Base-by-base conservation (phyloP, 2,329 filamentous ascomycete species). In the Chaetomium globosum region DNA sequence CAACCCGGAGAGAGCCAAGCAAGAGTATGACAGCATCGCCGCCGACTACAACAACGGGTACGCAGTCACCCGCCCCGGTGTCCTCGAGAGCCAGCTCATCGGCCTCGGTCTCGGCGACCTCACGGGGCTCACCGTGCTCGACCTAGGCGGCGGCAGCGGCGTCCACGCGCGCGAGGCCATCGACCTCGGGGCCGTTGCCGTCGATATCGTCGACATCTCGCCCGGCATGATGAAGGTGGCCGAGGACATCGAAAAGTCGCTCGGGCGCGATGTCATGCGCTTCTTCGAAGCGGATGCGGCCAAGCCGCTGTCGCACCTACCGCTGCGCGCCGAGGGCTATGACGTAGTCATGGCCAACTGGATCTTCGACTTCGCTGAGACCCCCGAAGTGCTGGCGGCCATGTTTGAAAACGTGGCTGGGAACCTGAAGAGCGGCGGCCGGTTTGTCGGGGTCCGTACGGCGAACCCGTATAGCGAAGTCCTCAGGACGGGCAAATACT, bases 91-190 rank as follows among this genome's bases (percentile, higher is more conserved):
- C 21, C 55, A 71, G 33, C 68, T 71, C 26, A 67, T 64, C 55
- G 53, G 43, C 6, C 26, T 23, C 2, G 74, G 72, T 3, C 69
- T 76, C 3, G 72, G 71, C 19, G 65, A 72, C 46, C 71, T 69
- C 28, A 61, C 70, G 1, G 73, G 72, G 0, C 65, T 67, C 31
- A 66, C 49, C 0, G 61, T 76, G 19, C 71, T 76, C 39, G 75
- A 76, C 59, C 69, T 76, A 5, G 75, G 72, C 19, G 74, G 75
- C 10, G 75, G 75, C 52, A 73, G 71, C 16, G 73, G 75, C 1
- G 43, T 74, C 1, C 68, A 70, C 13, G 73, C 73, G 3, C 73
- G 73, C 55, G 33, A 69, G 21, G 74, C 71, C 26, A 39, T 75
- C 33, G 66, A 69, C 7, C 65, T 65, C 10, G 74, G 73, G 1